These are phyloP conservation scores for Stephanodiscus triporus DNA, from an alignment of 108 stramenopile genomes.

Conservation along the genomic window DNA sequence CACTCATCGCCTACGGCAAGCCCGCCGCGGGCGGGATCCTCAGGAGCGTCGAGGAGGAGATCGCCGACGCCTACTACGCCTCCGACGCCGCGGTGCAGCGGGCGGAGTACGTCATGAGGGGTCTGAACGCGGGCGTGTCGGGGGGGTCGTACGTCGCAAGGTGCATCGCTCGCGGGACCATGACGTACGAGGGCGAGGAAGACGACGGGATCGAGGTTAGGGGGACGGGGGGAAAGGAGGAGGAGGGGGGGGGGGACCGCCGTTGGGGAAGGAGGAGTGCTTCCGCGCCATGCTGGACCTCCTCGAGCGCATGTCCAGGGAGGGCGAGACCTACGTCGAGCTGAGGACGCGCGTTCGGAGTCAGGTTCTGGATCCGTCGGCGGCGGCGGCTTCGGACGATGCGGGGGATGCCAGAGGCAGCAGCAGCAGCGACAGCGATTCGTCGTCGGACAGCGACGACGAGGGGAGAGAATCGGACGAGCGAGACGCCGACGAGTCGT, in stretches of 20 bases:
- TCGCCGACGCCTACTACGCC: slow-evolving; percentile 57
- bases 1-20: slow-evolving; percentile 57
- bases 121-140: slow-evolving; percentile 43
- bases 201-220: too few relatives aligned
- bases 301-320: slow-evolving; percentile 54
- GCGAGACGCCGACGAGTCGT: slow-evolving; percentile 32
- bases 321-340: slow-evolving; percentile 65
- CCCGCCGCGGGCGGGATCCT: slow-evolving; percentile 6
- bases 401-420: slow-evolving; percentile 20
- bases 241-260: not conserved
- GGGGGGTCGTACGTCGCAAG: slow-evolving; percentile 31
- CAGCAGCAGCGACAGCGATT: slow-evolving; percentile 36
- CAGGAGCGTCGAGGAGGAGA: slow-evolving; percentile 37
- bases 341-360: slow-evolving; percentile 46
- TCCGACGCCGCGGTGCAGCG: slow-evolving; percentile 58
- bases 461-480: slow-evolving; percentile 14
- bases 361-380: slow-evolving; percentile 22
- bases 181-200: slow-evolving; percentile 28
- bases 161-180: slow-evolving; percentile 28
- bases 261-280: slow-evolving; percentile 41
- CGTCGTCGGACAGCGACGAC: slow-evolving; percentile 13
- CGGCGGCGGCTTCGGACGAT: slow-evolving; percentile 2
- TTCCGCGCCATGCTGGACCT: slow-evolving; percentile 60
- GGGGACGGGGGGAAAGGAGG: not conserved
- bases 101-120: slow-evolving; percentile 67